phyloP scores from a whole-genome alignment of 148 eudicot genomes.

The Rhododendron griersonianum region DNA sequence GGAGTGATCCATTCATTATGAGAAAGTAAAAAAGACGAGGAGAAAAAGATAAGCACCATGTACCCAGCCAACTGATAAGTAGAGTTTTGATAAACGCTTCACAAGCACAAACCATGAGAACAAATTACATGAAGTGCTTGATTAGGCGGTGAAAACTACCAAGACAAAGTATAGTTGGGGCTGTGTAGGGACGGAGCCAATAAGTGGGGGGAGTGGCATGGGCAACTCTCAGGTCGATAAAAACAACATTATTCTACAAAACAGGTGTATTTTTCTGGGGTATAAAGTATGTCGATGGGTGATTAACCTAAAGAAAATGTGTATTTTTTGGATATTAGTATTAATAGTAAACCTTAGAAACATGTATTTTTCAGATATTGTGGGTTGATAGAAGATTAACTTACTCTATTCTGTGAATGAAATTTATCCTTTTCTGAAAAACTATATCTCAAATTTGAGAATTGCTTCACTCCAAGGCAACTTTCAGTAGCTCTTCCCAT shows the following conservation, averaged over 20 bases:
- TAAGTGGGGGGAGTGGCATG: background rate
- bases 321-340: too few relatives aligned
- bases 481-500: constrained; percentile 63
- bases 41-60: background rate
- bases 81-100: background rate
- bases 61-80: background rate
- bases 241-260: too few relatives aligned
- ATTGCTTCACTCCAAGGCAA: constrained; percentile 37
- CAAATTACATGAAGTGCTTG: background rate
- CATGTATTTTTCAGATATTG: too few relatives aligned
- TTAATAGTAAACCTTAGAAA: background rate
- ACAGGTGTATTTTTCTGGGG: background rate
- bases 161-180: background rate
- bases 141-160: background rate
- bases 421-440: background rate
- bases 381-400: too few relatives aligned
- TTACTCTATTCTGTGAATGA: background rate
- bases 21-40: background rate
- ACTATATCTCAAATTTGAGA: background rate
- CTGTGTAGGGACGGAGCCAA: background rate
- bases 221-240: background rate
- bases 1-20: background rate
- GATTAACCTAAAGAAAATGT: background rate
- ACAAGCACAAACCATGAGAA: background rate
- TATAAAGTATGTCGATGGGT: background rate